Evolutionary conservation across 1,139 yeast species (phyloP).

Genomic region (Geotrichum bryndzae): DNA sequence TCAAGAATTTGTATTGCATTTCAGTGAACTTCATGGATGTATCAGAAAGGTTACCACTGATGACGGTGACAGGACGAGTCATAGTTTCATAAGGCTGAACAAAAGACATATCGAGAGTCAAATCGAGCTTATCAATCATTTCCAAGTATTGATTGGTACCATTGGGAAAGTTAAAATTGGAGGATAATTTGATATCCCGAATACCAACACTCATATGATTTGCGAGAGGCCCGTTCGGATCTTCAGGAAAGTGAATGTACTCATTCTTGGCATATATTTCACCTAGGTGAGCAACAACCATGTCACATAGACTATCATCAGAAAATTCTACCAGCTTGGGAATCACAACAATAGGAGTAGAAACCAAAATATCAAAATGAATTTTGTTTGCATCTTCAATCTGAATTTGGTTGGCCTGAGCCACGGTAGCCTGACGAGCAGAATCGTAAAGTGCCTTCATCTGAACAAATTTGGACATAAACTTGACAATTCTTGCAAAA

Average conservation of each 20-base stretch:
- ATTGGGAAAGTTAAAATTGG: conserved; percentile 50
- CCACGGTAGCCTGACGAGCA: conserved; percentile 80
- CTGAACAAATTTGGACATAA: conserved; percentile 65
- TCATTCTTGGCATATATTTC: conserved; percentile 68
- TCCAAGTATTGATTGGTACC: conserved; percentile 49
- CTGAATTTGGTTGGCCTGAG: conserved; percentile 60
- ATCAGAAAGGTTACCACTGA: conserved; percentile 60
- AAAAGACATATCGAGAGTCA: conserved; percentile 57
- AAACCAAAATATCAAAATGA: conserved; percentile 63
- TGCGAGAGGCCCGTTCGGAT: conserved; percentile 24
- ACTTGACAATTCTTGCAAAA: conserved; percentile 58
- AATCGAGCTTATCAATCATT: conserved; percentile 64
- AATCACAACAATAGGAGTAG: conserved; percentile 78
- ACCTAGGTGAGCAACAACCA: conserved; percentile 70
- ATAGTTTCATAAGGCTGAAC: conserved; percentile 36
- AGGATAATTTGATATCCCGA: conserved; percentile 59
- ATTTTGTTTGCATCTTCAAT: conserved; percentile 58
- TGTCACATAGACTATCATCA: conserved; percentile 42
- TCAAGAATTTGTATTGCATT: conserved; percentile 58
- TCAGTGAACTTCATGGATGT: conserved; percentile 69
- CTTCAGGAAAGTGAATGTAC: conserved; percentile 39
- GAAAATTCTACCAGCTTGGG: conserved; percentile 45
- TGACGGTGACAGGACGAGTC: conserved; percentile 47
- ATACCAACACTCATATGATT: conserved; percentile 65
- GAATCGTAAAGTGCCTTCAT: conserved; percentile 85